Conservation (phyloP, 192 early-diverging fungal species). For the Jimgerdemannia flammicorona region DNA sequence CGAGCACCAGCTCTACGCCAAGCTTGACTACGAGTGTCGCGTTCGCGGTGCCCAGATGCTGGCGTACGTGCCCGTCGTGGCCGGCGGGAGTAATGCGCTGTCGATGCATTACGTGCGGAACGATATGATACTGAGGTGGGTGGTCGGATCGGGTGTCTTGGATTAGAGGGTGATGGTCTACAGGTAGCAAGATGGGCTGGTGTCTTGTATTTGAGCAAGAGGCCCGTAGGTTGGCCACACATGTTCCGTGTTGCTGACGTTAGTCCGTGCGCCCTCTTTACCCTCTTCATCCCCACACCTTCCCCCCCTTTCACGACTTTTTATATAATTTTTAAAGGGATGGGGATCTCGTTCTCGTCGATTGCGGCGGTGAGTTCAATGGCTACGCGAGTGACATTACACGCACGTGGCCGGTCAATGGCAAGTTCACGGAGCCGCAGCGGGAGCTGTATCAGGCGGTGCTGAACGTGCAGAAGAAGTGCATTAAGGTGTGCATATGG, state of each 20-base stretch:
- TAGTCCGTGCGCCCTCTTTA: not conserved
- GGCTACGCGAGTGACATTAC: slow-evolving; percentile 92
- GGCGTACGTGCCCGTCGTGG: slow-evolving; percentile 96
- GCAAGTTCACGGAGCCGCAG: slow-evolving; percentile 78
- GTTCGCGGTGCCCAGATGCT: slow-evolving; percentile 59
- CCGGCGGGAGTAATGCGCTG: slow-evolving; percentile 84
- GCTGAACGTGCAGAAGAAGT: slow-evolving; percentile 78
- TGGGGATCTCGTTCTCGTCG: slow-evolving; percentile 84
- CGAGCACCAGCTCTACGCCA: slow-evolving; percentile 75
- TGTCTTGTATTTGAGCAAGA: too few species aligned
- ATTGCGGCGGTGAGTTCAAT: slow-evolving; percentile 87
- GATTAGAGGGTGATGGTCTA: too few species aligned
- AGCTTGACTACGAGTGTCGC: slow-evolving; percentile 69
- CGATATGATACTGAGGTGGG: slow-evolving; percentile 52
- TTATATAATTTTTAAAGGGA: slow-evolving; percentile 32
- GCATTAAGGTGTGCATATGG: slow-evolving; percentile 61
- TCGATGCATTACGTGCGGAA: slow-evolving; percentile 96
- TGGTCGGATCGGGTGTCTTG: not conserved
- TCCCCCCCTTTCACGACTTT: slow-evolving; percentile 1
- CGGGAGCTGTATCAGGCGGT: slow-evolving; percentile 81
- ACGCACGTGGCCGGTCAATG: slow-evolving; percentile 90
- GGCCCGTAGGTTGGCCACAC: too few species aligned
- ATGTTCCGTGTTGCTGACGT: too few species aligned
- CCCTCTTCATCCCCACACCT: not conserved
- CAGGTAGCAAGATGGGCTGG: too few species aligned